Percentiles rank a stretch among this genome's conserved stretches.
These are phyloP conservation scores for Omphalea diandra DNA, from an alignment of 441 rosid genomes.

Conservation along the genomic window DNA sequence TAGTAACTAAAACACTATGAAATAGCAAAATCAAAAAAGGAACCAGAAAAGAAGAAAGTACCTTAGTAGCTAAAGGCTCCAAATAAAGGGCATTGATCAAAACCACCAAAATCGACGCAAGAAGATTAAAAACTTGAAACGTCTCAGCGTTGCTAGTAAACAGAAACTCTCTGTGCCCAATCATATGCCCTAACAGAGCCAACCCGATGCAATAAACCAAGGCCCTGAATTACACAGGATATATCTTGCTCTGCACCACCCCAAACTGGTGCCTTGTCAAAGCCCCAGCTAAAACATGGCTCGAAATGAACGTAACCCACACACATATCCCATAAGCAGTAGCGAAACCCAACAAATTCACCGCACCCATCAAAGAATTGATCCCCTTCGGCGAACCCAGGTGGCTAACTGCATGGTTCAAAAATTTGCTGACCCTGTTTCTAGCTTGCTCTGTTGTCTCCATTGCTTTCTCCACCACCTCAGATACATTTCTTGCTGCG, in stretches of 20 bases:
- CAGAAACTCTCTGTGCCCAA: slow-evolving; percentile 29
- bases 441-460: not conserved
- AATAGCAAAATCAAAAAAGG: too few relatives aligned
- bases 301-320: slow-evolving; percentile 79
- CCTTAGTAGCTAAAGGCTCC: slow-evolving; percentile 84
- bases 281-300: slow-evolving; percentile 48
- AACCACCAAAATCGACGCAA: slow-evolving; percentile 44
- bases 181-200: slow-evolving; percentile 57
- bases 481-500: slow-evolving; percentile 14
- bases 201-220: slow-evolving; percentile 38
- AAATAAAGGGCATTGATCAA: slow-evolving; percentile 50
- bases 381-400: slow-evolving; percentile 1
- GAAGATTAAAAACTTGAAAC: slow-evolving; percentile 55
- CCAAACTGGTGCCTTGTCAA: slow-evolving; percentile 75
- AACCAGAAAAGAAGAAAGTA: too few relatives aligned
- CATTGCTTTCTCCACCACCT: slow-evolving; percentile 14
- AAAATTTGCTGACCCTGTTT: not conserved
- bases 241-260: slow-evolving; percentile 76
- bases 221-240: slow-evolving; percentile 66
- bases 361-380: slow-evolving; percentile 26
- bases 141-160: slow-evolving; percentile 38
- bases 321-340: slow-evolving; percentile 62
- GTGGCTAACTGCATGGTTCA: not conserved
- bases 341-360: slow-evolving; percentile 47
- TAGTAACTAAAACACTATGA: too few relatives aligned